Evolutionary conservation across 2,329 filamentous ascomycete genomes (phyloP), one percentile per base, ranked within the genome.

Genomic region (Drechslerella coelobrocha): DNA sequence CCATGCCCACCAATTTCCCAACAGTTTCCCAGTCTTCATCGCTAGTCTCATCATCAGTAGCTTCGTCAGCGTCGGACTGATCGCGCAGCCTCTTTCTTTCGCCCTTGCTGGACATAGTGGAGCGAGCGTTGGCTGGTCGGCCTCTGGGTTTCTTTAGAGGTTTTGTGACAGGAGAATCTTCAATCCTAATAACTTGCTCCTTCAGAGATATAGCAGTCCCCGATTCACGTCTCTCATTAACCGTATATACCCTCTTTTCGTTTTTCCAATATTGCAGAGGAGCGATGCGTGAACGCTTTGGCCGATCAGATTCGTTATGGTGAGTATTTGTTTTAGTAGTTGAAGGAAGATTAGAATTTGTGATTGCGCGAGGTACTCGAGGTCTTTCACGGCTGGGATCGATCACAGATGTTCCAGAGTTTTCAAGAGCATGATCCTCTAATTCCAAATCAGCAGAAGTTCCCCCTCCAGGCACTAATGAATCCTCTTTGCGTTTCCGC

Each of bases 241-340:
- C 84, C 83, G 37, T 82, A 76, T 87, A 90, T 21, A 91, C 85
- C 50, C 89, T 85, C 59, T 85, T 85, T 78, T 97, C 93, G 74
- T 92, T 92, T 75, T 87, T 87, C 93, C 93, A 97, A 77, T 85
- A 96, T 24, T 90, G 86, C 31, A 97, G 80, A 0, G 92, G 94
- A 69, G 86, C 86, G 72, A 91, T 88, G 8, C 90, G 91, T 56
- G 86, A 85, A 62, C 94, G 86, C 1, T 91, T 92, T 10, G 89
- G 47, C 9, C 57, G 21, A 17, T 43, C n/a, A 24, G 27, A 31
- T 72, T 69, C 60, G 54, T 43, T 23, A 60, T 48, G 23, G 24
- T 24, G n/a, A 23, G 50, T 8, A 37, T 19, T 24, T n/a, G 17
- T 54, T 68, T 59, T 37, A 52, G 61, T 23, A 12, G 41, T 21